phyloP scores from a whole-genome alignment of 306 rosid genomes.

The Mimosa pudica region DNA sequence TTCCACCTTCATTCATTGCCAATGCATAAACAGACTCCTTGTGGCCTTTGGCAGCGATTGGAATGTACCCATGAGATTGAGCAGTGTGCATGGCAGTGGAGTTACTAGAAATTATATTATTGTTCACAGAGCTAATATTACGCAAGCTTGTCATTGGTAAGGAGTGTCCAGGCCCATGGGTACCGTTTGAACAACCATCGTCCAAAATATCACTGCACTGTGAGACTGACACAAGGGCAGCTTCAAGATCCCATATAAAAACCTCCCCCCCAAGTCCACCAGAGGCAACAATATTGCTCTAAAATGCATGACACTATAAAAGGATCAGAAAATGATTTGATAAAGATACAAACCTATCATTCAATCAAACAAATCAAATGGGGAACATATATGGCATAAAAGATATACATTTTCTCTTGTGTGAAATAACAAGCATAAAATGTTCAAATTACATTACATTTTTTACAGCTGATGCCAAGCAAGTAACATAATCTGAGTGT shows the following conservation, averaged over 20 bases:
- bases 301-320: constrained; percentile 93
- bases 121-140: constrained; percentile 79
- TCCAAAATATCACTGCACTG: constrained; percentile 71
- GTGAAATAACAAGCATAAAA: constrained; percentile 34
- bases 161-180: constrained; percentile 73
- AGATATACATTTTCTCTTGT: constrained; percentile 35
- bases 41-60: constrained; percentile 93
- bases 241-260: constrained; percentile 96
- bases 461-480: constrained; percentile 88
- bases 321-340: constrained; percentile 71
- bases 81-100: constrained; percentile 62
- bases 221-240: constrained; percentile 69
- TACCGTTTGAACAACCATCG: constrained; percentile 77
- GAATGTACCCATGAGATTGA: constrained; percentile 87
- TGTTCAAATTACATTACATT: constrained; percentile 77
- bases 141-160: constrained; percentile 78
- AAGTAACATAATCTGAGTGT: constrained; percentile 93
- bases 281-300: constrained; percentile 99
- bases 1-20: constrained; percentile 88
- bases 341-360: constrained; percentile 40
- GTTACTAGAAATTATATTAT: constrained; percentile 81
- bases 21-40: constrained; percentile 99
- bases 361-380: constrained; percentile 37
- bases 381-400: constrained; percentile 22
- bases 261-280: constrained; percentile 99